Evolutionary conservation across 2,329 filamentous ascomycete genomes (phyloP), one percentile per base, ranked within the genome.

Genomic region (Colletotrichum viniferum): DNA sequence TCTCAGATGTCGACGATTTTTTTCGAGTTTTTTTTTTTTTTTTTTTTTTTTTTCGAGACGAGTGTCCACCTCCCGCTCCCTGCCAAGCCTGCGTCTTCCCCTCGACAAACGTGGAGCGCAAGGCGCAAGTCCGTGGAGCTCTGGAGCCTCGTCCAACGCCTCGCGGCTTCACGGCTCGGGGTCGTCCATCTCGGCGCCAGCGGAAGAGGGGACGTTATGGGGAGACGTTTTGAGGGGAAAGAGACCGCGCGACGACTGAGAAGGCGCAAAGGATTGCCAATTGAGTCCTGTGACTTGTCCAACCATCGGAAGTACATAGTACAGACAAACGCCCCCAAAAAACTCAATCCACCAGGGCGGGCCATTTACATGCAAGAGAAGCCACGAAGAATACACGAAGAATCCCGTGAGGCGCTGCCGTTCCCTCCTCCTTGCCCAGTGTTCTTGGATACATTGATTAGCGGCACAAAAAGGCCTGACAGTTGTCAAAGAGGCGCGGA

Each of bases 361-460:
- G 58, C 60, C 56, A 52, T 56, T 34, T n/a, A 72, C n/a, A 72
- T 69, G 73, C 69, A 36, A 58, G n/a, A 64, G 73, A 73, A 76
- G 73, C 26, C 28, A 28, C 73, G 64, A 76, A 76, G 69, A 76
- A 73, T 16, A 21, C 73, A 60, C 63, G 30, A 73, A 73, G 69
- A 73, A 76, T 26, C 16, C 55, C 48, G 18, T 52, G 28, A 38
- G 43, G n/a, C 13, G 28, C 32, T 56, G 32, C 7, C 43, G 43
- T 52, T 52, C 43, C 43, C 43, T 21, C n/a, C 48, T 61, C 34
- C 48, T 56, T 21, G 64, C n/a, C n/a, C 21, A 7, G 16, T 13
- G 5, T 43, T 63, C 21, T 52, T 3, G 4, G 43, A 10, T 52
- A 13, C 32, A 18, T 28, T 21, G 62, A 18, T 30, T 43, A 61